phyloP scores from a whole-genome alignment of 2,329 filamentous ascomycete species.

The Bimuria novae-zelandiae region DNA sequence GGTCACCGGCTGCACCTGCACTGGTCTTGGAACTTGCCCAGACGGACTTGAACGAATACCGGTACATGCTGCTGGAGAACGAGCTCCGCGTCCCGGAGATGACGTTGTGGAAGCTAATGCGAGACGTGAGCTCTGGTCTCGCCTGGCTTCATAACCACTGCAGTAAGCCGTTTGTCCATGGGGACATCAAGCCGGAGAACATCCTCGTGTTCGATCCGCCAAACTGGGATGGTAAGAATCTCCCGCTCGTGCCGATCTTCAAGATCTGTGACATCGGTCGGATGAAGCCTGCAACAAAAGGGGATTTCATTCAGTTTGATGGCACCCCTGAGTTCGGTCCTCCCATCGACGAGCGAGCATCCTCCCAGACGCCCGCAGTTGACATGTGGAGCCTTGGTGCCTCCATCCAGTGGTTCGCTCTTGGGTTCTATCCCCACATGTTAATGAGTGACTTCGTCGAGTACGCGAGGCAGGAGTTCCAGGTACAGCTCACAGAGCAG shows the following conservation, averaged over 20 bases:
- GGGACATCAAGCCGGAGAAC: slow-evolving; percentile 91
- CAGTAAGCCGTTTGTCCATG: slow-evolving; percentile 66
- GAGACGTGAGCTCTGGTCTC: slow-evolving; percentile 28
- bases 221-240: background rate
- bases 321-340: slow-evolving; percentile 31
- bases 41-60: slow-evolving; percentile 15
- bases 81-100: slow-evolving; percentile 20
- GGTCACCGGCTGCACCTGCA: slow-evolving; percentile 15
- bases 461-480: background rate
- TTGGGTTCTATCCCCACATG: slow-evolving; percentile 15
- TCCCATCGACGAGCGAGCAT: slow-evolving; percentile 1
- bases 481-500: background rate
- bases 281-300: slow-evolving; percentile 7
- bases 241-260: slow-evolving; percentile 28
- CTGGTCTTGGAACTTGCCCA: slow-evolving; percentile 26
- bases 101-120: slow-evolving; percentile 33
- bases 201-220: slow-evolving; percentile 66
- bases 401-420: slow-evolving; percentile 24
- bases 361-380: slow-evolving; percentile 11
- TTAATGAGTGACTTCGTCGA: slow-evolving; percentile 13
- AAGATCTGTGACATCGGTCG: slow-evolving; percentile 30
- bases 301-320: background rate
- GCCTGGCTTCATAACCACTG: slow-evolving; percentile 26
- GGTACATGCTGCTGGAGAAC: background rate
- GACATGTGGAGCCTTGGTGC: slow-evolving; percentile 34